These are phyloP conservation scores for Draba incana DNA, from an alignment of 345 rosid species.

Conservation along the genomic window DNA sequence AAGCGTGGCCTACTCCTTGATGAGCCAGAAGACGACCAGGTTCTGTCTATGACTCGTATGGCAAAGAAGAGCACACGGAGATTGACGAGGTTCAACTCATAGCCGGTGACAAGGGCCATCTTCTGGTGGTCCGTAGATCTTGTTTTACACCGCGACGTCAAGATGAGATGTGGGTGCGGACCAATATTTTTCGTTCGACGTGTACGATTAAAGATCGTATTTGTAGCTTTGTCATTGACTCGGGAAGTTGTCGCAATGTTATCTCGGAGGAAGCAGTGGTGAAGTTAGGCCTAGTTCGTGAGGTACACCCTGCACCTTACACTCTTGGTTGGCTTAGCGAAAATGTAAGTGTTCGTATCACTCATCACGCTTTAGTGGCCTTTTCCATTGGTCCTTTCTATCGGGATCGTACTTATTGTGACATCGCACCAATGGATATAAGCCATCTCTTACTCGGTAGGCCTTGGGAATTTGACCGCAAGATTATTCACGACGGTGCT, in stretches of 20 bases:
- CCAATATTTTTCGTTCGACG: background rate
- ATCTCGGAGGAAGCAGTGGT: background rate
- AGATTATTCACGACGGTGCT: background rate
- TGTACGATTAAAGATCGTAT: background rate
- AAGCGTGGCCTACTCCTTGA: too few relatives aligned
- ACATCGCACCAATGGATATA: background rate
- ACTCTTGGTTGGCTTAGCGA: background rate
- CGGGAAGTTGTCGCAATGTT: background rate
- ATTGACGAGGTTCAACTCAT: too few relatives aligned
- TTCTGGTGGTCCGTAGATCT: too few relatives aligned
- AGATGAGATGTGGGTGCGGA: background rate
- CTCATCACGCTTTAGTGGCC: background rate
- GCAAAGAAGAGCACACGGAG: too few relatives aligned
- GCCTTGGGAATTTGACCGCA: background rate
- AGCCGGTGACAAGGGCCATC: too few relatives aligned
- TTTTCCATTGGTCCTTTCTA: background rate
- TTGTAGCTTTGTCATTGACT: background rate
- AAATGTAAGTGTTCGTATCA: background rate
- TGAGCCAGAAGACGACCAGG: too few relatives aligned
- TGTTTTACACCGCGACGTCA: too few relatives aligned
- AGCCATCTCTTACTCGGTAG: background rate
- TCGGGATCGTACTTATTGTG: background rate
- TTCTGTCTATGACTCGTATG: too few relatives aligned
- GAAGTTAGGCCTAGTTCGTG: background rate
- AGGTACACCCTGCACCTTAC: background rate